Percentiles rank a stretch among this genome's conserved stretches.
These are phyloP conservation scores for Ogataea polymorpha DNA, from an alignment of 805 yeast species.

Conservation along the genomic window DNA sequence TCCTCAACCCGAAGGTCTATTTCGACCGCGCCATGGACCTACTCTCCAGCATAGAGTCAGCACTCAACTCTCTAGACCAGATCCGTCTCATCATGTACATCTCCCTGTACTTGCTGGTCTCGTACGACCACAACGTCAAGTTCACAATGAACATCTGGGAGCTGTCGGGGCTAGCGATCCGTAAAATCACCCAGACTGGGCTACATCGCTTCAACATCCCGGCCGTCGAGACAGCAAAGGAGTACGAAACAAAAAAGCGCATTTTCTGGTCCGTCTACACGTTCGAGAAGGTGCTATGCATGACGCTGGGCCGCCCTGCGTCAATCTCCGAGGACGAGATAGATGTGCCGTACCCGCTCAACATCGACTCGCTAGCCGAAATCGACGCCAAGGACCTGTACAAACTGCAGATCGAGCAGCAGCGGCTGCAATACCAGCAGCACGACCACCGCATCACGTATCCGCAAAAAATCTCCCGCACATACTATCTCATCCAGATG, in stretches of 20 bases:
- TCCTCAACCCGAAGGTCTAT: constrained; percentile 13
- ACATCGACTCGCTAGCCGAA: constrained; percentile 7
- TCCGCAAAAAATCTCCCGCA: constrained; percentile 11
- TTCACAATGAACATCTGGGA: constrained; percentile 22
- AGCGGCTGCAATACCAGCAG: constrained; percentile 10
- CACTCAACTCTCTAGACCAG: constrained; percentile 12
- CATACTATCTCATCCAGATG: constrained; percentile 15
- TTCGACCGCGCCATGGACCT: constrained; percentile 13
- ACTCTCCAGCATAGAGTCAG: constrained; percentile 1
- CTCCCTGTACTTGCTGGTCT: constrained; percentile 16
- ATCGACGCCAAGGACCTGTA: constrained; percentile 7
- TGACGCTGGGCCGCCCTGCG: constrained; percentile 18
- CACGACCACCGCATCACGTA: constrained; percentile 11
- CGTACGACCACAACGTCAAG: constrained; percentile 15
- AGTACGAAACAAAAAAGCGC: constrained; percentile 12
- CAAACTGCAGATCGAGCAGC: constrained; percentile 14
- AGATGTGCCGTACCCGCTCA: constrained; percentile 19
- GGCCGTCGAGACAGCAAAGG: constrained; percentile 4
- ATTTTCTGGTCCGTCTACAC: constrained; percentile 21
- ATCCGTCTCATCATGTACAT: constrained; percentile 17
- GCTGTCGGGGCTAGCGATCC: constrained; percentile 16
- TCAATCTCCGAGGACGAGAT: constrained; percentile 17
- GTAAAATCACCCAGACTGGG: constrained; percentile 18
- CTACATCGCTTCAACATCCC: constrained; percentile 15
- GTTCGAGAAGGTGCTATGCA: constrained; percentile 18